phyloP scores from a whole-genome alignment of 1,139 yeast species.

The Yamadazyma friedrichii region DNA sequence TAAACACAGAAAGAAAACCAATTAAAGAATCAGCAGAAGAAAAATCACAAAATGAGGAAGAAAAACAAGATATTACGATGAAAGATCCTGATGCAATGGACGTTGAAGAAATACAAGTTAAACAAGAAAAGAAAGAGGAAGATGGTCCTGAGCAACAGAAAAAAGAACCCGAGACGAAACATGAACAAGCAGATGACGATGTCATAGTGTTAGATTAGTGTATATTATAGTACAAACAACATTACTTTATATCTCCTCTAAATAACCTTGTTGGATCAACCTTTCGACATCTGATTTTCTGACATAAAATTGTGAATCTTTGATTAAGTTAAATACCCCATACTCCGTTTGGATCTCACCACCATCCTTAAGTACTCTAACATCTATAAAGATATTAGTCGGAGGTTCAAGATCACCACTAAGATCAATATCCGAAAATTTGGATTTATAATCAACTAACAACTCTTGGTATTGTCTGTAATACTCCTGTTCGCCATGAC shows the following conservation, averaged over 20 bases:
- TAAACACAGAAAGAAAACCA: too few species aligned
- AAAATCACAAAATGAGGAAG: not conserved
- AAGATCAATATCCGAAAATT: slow-evolving; percentile 81
- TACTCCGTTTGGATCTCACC: slow-evolving; percentile 98
- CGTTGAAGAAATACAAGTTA: slow-evolving; percentile 3
- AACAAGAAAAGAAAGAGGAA: slow-evolving; percentile 1
- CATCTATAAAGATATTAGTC: slow-evolving; percentile 86
- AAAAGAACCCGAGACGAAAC: not conserved
- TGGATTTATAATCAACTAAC: slow-evolving; percentile 73
- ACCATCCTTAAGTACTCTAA: slow-evolving; percentile 87
- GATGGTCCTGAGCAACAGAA: not conserved
- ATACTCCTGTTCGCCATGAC: slow-evolving; percentile 81
- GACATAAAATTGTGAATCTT: slow-evolving; percentile 92
- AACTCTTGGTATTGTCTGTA: slow-evolving; percentile 67
- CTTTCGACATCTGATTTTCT: slow-evolving; percentile 93
- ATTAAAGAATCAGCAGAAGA: slow-evolving; percentile 2
- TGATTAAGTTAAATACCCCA: slow-evolving; percentile 92
- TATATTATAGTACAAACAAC: slow-evolving; percentile 2
- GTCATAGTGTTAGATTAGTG: slow-evolving; percentile 4
- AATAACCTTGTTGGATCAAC: slow-evolving; percentile 88
- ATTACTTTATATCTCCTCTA: slow-evolving; percentile 61
- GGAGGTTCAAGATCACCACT: slow-evolving; percentile 91
- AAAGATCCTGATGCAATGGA: not conserved
- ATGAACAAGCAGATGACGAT: slow-evolving; percentile 2
- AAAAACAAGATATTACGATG: not conserved